Evolutionary conservation across 305 asterid genomes (phyloP).

Genomic region (Fraxinus ornus): DNA sequence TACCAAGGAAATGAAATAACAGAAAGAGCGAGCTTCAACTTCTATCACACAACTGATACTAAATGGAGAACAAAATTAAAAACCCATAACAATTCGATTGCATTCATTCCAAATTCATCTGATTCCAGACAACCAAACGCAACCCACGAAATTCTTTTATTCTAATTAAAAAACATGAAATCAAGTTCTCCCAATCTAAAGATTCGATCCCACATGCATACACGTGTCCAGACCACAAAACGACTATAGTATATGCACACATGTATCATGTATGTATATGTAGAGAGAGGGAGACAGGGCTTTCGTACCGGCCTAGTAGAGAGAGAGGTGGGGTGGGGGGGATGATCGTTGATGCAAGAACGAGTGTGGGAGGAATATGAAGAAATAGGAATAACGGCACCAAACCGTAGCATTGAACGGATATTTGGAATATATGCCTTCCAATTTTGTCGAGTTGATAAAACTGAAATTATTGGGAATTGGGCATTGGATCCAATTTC

Average conservation of each 20-base stretch:
- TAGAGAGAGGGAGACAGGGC: not conserved
- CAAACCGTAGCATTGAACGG: conserved; percentile 27
- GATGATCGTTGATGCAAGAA: conserved; percentile 22
- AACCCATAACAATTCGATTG: not conserved
- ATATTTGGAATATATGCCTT: conserved; percentile 3
- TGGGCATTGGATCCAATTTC: not conserved
- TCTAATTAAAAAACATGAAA: not conserved
- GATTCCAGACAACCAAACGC: not conserved
- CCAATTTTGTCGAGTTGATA: not conserved
- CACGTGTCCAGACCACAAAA: not conserved
- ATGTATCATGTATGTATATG: not conserved
- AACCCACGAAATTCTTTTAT: not conserved
- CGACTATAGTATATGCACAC: not conserved
- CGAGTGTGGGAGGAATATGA: conserved; percentile 29
- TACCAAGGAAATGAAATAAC: not conserved
- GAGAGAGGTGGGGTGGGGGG: conserved; percentile 19
- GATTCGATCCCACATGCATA: conserved; percentile 24
- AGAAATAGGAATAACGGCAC: not conserved
- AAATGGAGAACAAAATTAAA: not conserved
- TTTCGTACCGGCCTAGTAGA: conserved; percentile 23
- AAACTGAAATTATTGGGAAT: not conserved
- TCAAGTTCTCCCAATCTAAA: conserved; percentile 15
- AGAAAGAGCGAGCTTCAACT: conserved; percentile 4
- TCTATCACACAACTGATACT: not conserved
- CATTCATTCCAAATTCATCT: not conserved